A percentile compares a stretch with the other conserved stretches of the same genome.
Evolutionary conservation across 768 basidiomycete species (phyloP).

Genomic region (Gymnopilus junonius): DNA sequence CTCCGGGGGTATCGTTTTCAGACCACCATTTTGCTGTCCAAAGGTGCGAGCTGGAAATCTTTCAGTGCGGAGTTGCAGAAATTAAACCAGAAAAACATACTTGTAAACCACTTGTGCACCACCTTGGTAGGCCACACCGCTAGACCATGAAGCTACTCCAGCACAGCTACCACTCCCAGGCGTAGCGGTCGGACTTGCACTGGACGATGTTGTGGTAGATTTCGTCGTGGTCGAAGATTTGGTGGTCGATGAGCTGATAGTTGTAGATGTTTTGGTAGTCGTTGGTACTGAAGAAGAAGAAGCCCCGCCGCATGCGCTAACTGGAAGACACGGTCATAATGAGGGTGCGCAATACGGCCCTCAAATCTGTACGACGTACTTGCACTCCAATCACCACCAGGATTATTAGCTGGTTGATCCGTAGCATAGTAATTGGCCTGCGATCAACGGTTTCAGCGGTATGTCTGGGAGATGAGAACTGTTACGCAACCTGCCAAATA

Average conservation of each 20-base stretch:
- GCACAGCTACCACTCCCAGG: conserved; percentile 43
- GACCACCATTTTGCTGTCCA: conserved; percentile 68
- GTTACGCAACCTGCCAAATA: conserved; percentile 58
- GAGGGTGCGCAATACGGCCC: neutral
- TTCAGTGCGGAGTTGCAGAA: conserved; percentile 8
- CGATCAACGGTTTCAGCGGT: neutral
- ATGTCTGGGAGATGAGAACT: neutral
- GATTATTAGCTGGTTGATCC: conserved; percentile 46
- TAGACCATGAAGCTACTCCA: conserved; percentile 57
- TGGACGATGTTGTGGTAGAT: conserved; percentile 16
- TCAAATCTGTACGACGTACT: conserved; percentile 41
- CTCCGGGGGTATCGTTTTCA: conserved; percentile 57
- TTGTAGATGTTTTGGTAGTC: conserved; percentile 17
- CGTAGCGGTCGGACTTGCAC: conserved; percentile 31
- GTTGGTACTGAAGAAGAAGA: conserved; percentile 29
- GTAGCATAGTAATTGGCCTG: conserved; percentile 68
- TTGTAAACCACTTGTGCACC: conserved; percentile 55
- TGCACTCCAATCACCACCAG: conserved; percentile 67
- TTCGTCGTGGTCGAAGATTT: conserved; percentile 17
- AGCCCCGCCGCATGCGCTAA: conserved; percentile 55
- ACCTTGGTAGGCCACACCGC: conserved; percentile 49
- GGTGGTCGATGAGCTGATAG: conserved; percentile 12
- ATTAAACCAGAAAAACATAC: conserved; percentile 36
- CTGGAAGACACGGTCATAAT: conserved; percentile 32
- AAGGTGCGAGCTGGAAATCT: conserved; percentile 35